Base-by-base conservation (phyloP, 306 rosid genomes). In the Prunus salicina region DNA sequence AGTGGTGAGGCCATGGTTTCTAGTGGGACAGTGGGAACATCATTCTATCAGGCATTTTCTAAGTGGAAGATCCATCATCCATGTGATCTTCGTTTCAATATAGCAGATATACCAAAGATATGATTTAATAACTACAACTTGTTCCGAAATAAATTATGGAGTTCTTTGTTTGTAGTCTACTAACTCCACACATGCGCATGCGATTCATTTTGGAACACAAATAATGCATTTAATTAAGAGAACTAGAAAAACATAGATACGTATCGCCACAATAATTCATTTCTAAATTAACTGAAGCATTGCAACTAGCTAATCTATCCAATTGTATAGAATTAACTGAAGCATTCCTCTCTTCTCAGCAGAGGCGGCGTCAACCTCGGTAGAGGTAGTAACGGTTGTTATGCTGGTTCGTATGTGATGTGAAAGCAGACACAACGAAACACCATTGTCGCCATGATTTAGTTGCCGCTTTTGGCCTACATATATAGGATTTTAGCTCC, bases 31-130 rank as follows among this genome's bases (percentile, higher is more conserved):
- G 64, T 53, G 75, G 32, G 7, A 34, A 43, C 51, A 55, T 1
- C 65, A 56, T 55, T 71, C 28, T 30, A 10, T 28, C n/a, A 30
- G 51, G 22, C 67, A 27, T 30, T 8, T 11, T 51, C 51, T 58
- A 3, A 57, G 76, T 41, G 64, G 56, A 41, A 41, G 67, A 72
- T 57, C 24, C 41, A 16, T 38, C 34, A 53, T 72, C 63, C 55
- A 71, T 71, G 6, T 71, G 12, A 38, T 50, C 32, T 50, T 64
- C 14, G 30, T 46, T 61, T 70, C 19, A 49, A 56, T 51, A 51
- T 61, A 52, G 57, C 22, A 12, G 61, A 18, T 51, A 74, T 55
- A 50, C 64, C 70, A 14, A 65, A 38, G 81, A 81, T 81, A 81
- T 13, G 70, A 28, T 49, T 52, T 76, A n/a, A 71, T 53, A 76